Conservation (phyloP, 352 stramenopile genomes). For the Phytophthora sojae region DNA sequence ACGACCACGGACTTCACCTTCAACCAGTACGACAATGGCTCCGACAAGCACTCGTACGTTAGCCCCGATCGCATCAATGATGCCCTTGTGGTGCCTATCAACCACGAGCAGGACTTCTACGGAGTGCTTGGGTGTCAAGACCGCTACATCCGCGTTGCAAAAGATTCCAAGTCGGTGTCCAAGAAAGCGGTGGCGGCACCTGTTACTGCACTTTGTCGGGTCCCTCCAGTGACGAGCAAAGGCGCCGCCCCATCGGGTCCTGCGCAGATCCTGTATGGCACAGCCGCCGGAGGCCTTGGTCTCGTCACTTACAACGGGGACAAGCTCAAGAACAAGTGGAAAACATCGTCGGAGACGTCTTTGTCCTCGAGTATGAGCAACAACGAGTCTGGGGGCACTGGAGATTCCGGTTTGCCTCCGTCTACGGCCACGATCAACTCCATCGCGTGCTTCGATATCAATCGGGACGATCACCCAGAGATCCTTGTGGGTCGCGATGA, state of each 20-base stretch:
- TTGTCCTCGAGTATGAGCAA: slow-evolving; percentile 24
- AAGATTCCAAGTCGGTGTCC: slow-evolving; percentile 59
- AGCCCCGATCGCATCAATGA: slow-evolving; percentile 85
- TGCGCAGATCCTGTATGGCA: slow-evolving; percentile 77
- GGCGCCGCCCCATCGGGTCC: slow-evolving; percentile 22
- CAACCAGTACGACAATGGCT: slow-evolving; percentile 85
- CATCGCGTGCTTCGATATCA: slow-evolving; percentile 81
- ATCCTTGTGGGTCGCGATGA: slow-evolving; percentile 85
- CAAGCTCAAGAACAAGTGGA: slow-evolving; percentile 81
- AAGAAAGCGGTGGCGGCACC: slow-evolving; percentile 71
- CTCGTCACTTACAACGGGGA: slow-evolving; percentile 75
- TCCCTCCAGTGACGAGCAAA: slow-evolving; percentile 31
- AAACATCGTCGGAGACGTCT: slow-evolving; percentile 49
- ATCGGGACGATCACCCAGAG: slow-evolving; percentile 79
- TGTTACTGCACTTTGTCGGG: slow-evolving; percentile 58
- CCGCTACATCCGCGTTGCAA: slow-evolving; percentile 67
- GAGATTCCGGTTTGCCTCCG: slow-evolving; percentile 19
- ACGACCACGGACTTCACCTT: slow-evolving; percentile 82
- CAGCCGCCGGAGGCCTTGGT: slow-evolving; percentile 58
- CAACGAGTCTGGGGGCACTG: slow-evolving; percentile 7
- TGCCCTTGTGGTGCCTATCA: slow-evolving; percentile 64
- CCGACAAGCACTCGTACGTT: slow-evolving; percentile 82
- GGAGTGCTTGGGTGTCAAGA: slow-evolving; percentile 81
- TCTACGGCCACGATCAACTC: slow-evolving; percentile 72
- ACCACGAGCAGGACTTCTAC: slow-evolving; percentile 71